A percentile compares a stretch with the other conserved stretches of the same genome.
phyloP scores from a whole-genome alignment of 306 rosid species.

The Pyrus pyrifolia region DNA sequence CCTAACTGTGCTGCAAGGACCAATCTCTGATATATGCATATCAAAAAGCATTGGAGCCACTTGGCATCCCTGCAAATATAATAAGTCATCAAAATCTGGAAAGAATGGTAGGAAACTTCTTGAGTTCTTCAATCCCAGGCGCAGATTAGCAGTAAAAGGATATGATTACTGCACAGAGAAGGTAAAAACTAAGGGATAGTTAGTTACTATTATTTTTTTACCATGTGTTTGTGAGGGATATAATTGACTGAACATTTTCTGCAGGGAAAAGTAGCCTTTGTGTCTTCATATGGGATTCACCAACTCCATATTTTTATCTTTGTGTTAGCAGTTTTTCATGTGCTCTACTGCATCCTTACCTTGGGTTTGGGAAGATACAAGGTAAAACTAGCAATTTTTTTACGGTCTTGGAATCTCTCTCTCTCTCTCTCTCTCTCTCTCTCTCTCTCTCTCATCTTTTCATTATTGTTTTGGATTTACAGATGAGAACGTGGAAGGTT shows the following conservation, averaged over 20 bases:
- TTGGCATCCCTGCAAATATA: constrained; percentile 50
- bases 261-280: constrained; percentile 61
- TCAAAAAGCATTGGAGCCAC: constrained; percentile 31
- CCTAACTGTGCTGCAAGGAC: constrained; percentile 33
- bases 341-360: constrained; percentile 60
- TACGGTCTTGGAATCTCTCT: not conserved
- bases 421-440: not conserved
- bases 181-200: constrained; percentile 1
- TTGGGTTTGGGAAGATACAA: constrained; percentile 60
- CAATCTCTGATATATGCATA: constrained; percentile 35
- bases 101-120: constrained; percentile 19
- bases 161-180: constrained; percentile 26
- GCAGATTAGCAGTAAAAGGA: constrained; percentile 31
- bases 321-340: constrained; percentile 56
- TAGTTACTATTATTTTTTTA: not conserved
- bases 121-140: constrained; percentile 20
- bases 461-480: constrained; percentile 20
- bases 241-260: not conserved
- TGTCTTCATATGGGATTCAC: constrained; percentile 85
- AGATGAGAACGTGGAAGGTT: constrained; percentile 71
- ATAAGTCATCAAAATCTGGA: not conserved
- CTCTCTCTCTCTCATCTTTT: not conserved
- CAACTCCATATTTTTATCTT: constrained; percentile 88
- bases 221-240: not conserved
- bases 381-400: constrained; percentile 24